These are phyloP conservation scores for Torulaspora delbrueckii DNA, from an alignment of 805 yeast genomes.

Conservation along the genomic window DNA sequence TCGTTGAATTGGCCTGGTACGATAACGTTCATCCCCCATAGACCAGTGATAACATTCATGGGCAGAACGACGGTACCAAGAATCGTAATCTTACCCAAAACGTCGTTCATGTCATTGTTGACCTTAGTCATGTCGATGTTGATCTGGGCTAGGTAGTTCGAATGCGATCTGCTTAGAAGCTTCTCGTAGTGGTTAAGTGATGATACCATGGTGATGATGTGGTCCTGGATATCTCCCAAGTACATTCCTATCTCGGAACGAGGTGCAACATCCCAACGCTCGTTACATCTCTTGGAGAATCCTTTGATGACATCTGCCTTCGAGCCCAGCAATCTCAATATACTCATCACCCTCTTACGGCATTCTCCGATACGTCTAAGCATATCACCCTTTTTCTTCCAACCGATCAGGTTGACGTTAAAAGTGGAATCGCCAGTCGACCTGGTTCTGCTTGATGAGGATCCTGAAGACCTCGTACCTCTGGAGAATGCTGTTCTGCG, in stretches of 20 bases:
- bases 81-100: constrained; percentile 85
- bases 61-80: constrained; percentile 94
- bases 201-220: constrained; percentile 95
- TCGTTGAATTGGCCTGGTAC: constrained; percentile 85
- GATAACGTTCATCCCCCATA: constrained; percentile 98
- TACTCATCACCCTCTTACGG: constrained; percentile 88
- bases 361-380: constrained; percentile 91
- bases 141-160: constrained; percentile 92
- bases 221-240: constrained; percentile 96
- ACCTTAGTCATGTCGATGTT: constrained; percentile 97
- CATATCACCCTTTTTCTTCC: constrained; percentile 95
- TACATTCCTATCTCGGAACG: constrained; percentile 88
- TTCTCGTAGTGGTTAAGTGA: constrained; percentile 92
- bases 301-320: constrained; percentile 98
- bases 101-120: constrained; percentile 95
- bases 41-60: constrained; percentile 89
- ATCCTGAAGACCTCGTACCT: constrained; percentile 15
- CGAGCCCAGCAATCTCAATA: constrained; percentile 75
- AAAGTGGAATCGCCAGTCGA: constrained; percentile 36
- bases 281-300: constrained; percentile 84
- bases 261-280: constrained; percentile 75
- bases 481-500: constrained; percentile 19
- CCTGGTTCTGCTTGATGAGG: constrained; percentile 24
- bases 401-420: constrained; percentile 49
- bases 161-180: constrained; percentile 87